Evolutionary conservation across 1,284 basidiomycete species (phyloP), one percentile per base, ranked within the genome.

Genomic region (Erythrobasidium hasegawianum): DNA sequence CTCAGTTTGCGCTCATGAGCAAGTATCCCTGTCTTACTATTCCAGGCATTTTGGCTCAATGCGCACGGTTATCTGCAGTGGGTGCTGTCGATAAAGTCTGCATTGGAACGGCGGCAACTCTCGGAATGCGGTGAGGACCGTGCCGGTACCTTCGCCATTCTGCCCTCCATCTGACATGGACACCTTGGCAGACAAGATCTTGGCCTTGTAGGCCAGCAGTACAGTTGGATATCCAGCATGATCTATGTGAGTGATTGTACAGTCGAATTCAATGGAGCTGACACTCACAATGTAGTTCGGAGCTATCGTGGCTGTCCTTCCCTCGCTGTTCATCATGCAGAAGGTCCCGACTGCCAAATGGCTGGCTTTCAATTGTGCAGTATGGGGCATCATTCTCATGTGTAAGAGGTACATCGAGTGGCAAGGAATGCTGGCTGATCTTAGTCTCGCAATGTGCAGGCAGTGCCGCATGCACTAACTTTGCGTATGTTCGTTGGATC

Each of bases 281-380:
- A n/a, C n/a, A n/a, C n/a, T n/a, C n/a, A n/a, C n/a, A n/a, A n/a
- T n/a, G n/a, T n/a, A n/a, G 24, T 65, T 65, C 22, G 67, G 67
- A 2, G 61, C 57, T 2, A 65, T 68, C 24, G 4, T 57, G 0
- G 67, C 57, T 43, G 67, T 71, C 24, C 68, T 71, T 57, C 71
- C 71, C 0, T 67, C 72, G n/a, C 65, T 73, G 2, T 67, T 68
- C 16, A 20, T 70, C 14, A 68, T 71, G 70, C 70, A 72, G 54
- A 59, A 59, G 27, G 53, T 69, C 26, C 64, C 67, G 16, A 41
- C 58, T 16, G 59, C 55, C 7, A 60, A 60, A 45, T 65, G 54
- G 50, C 60, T 71, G 54, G 59, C 70, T 1, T 57, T 57, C 68
- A 75, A 74, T 56, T 71, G 72, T 26, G 56, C 69, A n/a, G 62